Evolutionary conservation across 2,329 filamentous ascomycete species (phyloP).

Genomic region (Talaromyces rugulosus): DNA sequence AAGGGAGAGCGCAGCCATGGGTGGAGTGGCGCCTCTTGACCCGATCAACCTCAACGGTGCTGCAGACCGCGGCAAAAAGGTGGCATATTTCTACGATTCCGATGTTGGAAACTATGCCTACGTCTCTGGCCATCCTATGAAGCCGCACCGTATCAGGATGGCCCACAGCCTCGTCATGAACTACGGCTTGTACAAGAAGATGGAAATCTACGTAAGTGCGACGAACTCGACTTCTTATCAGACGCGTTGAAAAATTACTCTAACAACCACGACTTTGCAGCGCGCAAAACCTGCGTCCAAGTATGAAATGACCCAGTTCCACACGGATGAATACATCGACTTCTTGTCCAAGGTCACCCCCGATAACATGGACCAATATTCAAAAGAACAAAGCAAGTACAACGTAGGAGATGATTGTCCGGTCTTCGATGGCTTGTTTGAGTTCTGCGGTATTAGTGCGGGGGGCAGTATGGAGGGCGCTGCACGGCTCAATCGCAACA

Average conservation of each 20-base stretch:
- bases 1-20: constrained; percentile 8
- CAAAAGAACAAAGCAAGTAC: constrained; percentile 81
- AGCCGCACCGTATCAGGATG: constrained; percentile 65
- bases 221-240: neutral
- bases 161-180: constrained; percentile 65
- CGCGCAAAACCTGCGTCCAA: constrained; percentile 73
- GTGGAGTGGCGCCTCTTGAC: constrained; percentile 38
- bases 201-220: constrained; percentile 62
- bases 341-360: constrained; percentile 84
- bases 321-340: constrained; percentile 70
- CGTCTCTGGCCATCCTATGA: constrained; percentile 68
- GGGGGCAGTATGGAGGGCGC: constrained; percentile 68
- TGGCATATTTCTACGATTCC: constrained; percentile 97
- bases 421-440: constrained; percentile 66
- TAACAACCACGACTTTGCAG: constrained; percentile 41
- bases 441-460: constrained; percentile 67
- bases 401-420: constrained; percentile 63
- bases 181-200: constrained; percentile 68
- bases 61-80: constrained; percentile 65
- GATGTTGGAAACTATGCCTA: constrained; percentile 99
- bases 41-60: constrained; percentile 47
- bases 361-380: constrained; percentile 94
- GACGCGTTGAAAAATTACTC: neutral
- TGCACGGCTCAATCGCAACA: constrained; percentile 62
- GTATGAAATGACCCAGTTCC: constrained; percentile 69